Conservation (phyloP, 2,329 filamentous ascomycete genomes). For the Fusarium liriodendri region DNA sequence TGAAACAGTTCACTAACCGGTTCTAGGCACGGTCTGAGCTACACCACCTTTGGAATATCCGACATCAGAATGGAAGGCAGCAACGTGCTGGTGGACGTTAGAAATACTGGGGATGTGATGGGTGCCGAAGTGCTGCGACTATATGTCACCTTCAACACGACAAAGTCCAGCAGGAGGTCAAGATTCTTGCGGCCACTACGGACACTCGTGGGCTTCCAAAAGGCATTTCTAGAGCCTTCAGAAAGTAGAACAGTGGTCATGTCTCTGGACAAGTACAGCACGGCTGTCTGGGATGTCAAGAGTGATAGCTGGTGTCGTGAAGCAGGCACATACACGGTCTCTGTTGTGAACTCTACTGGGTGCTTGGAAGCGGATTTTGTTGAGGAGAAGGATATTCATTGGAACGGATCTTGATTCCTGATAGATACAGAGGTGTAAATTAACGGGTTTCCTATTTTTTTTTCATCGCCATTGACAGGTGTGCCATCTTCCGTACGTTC, state of each 20-base stretch:
- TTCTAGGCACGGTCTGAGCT: constrained; percentile 19
- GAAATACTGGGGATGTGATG: not conserved
- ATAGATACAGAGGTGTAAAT: too few relatives aligned
- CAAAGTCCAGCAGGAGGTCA: constrained; percentile 4
- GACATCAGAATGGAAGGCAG: not conserved
- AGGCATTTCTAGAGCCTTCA: not conserved
- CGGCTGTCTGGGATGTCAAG: constrained; percentile 14
- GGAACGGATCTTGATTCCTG: constrained; percentile 8
- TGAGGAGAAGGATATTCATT: constrained; percentile 1
- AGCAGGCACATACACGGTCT: constrained; percentile 7
- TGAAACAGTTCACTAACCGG: not conserved
- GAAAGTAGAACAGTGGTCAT: not conserved
- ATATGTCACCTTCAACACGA: not conserved
- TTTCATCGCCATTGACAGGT: too few relatives aligned
- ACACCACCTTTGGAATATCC: constrained; percentile 9
- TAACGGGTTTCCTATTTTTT: too few relatives aligned
- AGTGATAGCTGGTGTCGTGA: constrained; percentile 10
- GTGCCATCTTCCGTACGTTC: too few relatives aligned
- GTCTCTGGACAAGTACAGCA: constrained; percentile 7
- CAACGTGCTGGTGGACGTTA: not conserved
- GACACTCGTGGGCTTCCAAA: constrained; percentile 11
- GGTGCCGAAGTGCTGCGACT: constrained; percentile 23
- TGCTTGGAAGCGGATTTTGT: not conserved
- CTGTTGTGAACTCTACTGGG: not conserved
- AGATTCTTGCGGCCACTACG: constrained; percentile 5